Base-by-base conservation (phyloP, 1,284 basidiomycete genomes). In the Coniophora puteana region DNA sequence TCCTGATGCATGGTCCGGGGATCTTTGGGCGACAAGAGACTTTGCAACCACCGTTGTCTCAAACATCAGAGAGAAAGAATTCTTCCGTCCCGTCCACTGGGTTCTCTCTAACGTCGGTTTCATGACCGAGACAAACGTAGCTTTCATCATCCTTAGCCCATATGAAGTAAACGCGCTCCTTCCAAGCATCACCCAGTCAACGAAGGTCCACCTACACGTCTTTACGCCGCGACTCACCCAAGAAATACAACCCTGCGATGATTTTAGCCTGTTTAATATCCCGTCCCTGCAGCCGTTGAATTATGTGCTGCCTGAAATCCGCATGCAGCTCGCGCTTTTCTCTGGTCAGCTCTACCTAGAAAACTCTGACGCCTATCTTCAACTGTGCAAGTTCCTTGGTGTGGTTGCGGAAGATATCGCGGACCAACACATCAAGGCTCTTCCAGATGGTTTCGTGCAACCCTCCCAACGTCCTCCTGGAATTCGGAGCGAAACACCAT, bases 341-440 rank as follows among this genome's bases (percentile, higher is more conserved):
- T 62, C 69, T 7, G 71, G 69, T 5, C 68, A 71, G 43, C 58
- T 73, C 7, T 73, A 65, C 45, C 48, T 72, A 8, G 46, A 51
- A 7, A 45, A 58, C 33, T 57, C 59, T 35, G 47, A 47, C 5
- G 51, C 52, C 4, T 72, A 69, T 44, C 35, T 49, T 12, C 40
- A 44, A 5, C 30, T 67, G 8, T 65, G 65, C 48, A 40, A 41
- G 3, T 59, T 68, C 43, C 53, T 72, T 17, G 67, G 67, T 1
- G 18, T 67, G 13, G 54, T 52, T 23, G 46, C 56, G 12, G 48
- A 47, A 18, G 44, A 27, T 6, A 30, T 29, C 2, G 42, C 47
- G 5, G 44, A 52, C n/a, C 40, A 44, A 25, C 32, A 28, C 4
- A 50, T 49, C 22, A 44, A 63, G 25, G 16, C 10, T 11, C 29